These are phyloP conservation scores for Chaetomium sp. DNA, from an alignment of 2,329 filamentous ascomycete species.

Conservation along the genomic window DNA sequence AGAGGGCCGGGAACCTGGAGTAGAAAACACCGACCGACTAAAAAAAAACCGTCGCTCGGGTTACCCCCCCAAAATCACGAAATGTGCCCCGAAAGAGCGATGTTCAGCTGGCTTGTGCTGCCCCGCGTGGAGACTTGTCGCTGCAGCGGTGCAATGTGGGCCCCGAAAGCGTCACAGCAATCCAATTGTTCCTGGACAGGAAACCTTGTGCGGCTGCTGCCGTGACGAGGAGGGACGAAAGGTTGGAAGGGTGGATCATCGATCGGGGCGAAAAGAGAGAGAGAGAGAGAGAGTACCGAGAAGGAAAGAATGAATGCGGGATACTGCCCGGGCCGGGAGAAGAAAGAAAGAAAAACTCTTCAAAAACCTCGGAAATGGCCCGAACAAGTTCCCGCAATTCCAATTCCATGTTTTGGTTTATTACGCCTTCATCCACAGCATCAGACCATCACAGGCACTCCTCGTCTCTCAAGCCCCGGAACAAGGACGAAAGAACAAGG, in stretches of 20 bases:
- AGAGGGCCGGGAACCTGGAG: neutral
- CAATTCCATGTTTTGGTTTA: too few relatives aligned
- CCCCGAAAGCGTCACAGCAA: slow-evolving; percentile 2
- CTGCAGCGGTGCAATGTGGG: slow-evolving; percentile 3
- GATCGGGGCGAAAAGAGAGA: neutral
- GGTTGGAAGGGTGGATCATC: slow-evolving; percentile 1
- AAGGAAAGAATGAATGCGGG: neutral
- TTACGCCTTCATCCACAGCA: too few relatives aligned
- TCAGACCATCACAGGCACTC: too few relatives aligned
- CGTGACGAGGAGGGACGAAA: neutral
- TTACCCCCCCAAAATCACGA: neutral
- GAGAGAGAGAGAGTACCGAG: neutral
- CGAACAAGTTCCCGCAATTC: too few relatives aligned
- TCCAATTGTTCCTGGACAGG: neutral
- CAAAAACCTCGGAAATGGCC: too few relatives aligned
- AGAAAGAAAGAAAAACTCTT: too few relatives aligned
- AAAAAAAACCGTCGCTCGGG: neutral
- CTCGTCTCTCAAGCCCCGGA: too few relatives aligned
- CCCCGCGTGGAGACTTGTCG: slow-evolving; percentile 9
- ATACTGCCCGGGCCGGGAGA: neutral
- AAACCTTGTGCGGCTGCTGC: neutral
- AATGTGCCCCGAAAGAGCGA: neutral
- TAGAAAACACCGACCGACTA: too few relatives aligned
- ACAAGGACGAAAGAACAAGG: too few relatives aligned
- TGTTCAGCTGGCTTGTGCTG: slow-evolving; percentile 12